phyloP scores from a whole-genome alignment of 78 protist species.

The Anaeramoeba flamelloides region DNA sequence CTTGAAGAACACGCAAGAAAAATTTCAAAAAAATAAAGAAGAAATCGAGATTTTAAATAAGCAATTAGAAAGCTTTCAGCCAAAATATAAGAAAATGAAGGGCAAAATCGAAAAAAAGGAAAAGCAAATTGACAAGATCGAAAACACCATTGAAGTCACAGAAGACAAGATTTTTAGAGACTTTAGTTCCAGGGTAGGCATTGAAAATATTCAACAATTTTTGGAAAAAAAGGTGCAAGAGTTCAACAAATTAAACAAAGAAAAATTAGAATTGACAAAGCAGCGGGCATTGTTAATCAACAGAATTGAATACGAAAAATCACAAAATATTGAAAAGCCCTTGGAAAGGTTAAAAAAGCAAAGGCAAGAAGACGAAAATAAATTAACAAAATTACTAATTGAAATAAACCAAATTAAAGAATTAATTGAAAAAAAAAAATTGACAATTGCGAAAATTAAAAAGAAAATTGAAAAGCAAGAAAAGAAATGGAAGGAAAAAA shows the following conservation, averaged over 20 bases:
- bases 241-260: not conserved
- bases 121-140: not conserved
- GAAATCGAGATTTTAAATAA: not conserved
- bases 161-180: constrained; percentile 3
- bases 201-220: not conserved
- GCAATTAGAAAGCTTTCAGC: not conserved
- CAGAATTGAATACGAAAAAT: not conserved
- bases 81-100: not conserved
- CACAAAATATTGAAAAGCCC: not conserved
- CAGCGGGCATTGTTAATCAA: not conserved
- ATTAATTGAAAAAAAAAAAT: constrained; percentile 1
- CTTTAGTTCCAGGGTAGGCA: not conserved
- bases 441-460: not conserved
- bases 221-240: not conserved
- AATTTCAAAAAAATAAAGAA: not conserved
- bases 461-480: constrained; percentile 1
- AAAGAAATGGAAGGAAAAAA: not conserved
- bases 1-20: not conserved
- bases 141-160: not conserved
- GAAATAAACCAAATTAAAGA: not conserved
- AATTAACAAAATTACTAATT: not conserved
- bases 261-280: not conserved
- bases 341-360: not conserved
- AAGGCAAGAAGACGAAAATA: not conserved
- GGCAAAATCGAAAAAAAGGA: not conserved